Conservation (phyloP, 371 early-diverging fungal genomes). For the Neoconidiobolus thromboides region DNA sequence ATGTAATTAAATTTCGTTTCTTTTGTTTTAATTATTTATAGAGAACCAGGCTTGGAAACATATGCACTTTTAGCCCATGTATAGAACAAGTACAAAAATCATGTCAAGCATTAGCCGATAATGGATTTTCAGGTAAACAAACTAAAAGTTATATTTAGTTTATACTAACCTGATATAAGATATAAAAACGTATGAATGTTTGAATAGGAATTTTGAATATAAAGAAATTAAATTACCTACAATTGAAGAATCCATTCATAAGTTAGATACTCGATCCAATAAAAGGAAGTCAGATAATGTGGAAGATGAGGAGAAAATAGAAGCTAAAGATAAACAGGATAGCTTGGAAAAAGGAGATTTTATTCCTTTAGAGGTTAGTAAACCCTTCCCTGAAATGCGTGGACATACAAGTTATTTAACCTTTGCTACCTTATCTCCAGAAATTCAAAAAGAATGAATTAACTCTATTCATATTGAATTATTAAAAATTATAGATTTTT, state of each 20-base stretch:
- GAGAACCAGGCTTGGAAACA: slow-evolving; percentile 31
- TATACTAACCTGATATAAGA: too few species aligned
- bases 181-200: too few species aligned
- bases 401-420: slow-evolving; percentile 89
- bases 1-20: neutral
- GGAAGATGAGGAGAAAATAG: slow-evolving; percentile 19
- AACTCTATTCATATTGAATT: too few species aligned
- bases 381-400: slow-evolving; percentile 16
- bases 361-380: neutral
- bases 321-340: slow-evolving; percentile 16
- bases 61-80: slow-evolving; percentile 89
- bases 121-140: slow-evolving; percentile 52
- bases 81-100: slow-evolving; percentile 86
- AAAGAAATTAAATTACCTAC: slow-evolving; percentile 8
- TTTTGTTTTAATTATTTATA: slow-evolving; percentile 21
- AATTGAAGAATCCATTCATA: slow-evolving; percentile 6
- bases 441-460: too few species aligned
- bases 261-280: neutral
- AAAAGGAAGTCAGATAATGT: slow-evolving; percentile 2
- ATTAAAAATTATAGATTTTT: too few species aligned
- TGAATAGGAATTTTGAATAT: too few species aligned
- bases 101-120: slow-evolving; percentile 43
- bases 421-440: slow-evolving; percentile 65
- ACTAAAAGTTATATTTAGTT: too few species aligned
- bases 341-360: slow-evolving; percentile 9